Evolutionary conservation across 768 basidiomycete species (phyloP).

Genomic region (Agrocybe praecox): DNA sequence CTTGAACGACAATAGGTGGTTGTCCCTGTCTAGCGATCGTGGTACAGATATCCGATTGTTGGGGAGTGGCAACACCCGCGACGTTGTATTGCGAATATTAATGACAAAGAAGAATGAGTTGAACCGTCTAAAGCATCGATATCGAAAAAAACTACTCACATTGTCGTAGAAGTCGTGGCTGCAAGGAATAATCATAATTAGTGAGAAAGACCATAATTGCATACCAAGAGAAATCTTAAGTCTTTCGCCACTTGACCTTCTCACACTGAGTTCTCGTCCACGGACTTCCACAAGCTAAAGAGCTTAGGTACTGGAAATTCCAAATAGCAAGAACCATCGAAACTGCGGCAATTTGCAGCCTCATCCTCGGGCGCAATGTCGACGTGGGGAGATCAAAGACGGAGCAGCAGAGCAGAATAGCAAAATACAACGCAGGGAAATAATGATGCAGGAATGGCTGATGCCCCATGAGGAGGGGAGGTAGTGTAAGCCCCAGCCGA

Average conservation of each 20-base stretch:
- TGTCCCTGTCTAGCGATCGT: slow-evolving; percentile 61
- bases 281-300: slow-evolving; percentile 80
- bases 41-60: slow-evolving; percentile 36
- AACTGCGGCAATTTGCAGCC: slow-evolving; percentile 81
- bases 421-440: slow-evolving; percentile 94
- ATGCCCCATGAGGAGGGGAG: slow-evolving; percentile 95
- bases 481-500: slow-evolving; percentile 93
- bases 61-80: slow-evolving; percentile 37
- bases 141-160: slow-evolving; percentile 41
- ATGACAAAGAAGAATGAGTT: neutral
- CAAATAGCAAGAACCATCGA: slow-evolving; percentile 74
- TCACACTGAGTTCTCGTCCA: slow-evolving; percentile 88
- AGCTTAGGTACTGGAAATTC: slow-evolving; percentile 79
- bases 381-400: slow-evolving; percentile 89
- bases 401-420: slow-evolving; percentile 72
- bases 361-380: slow-evolving; percentile 69
- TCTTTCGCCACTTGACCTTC: slow-evolving; percentile 82
- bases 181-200: neutral
- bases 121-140: neutral
- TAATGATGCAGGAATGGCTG: slow-evolving; percentile 99
- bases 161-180: slow-evolving; percentile 73
- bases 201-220: slow-evolving; percentile 17
- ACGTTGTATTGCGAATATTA: slow-evolving; percentile 63
- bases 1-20: slow-evolving; percentile 54
- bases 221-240: slow-evolving; percentile 95